Base-by-base conservation (phyloP, 2,329 filamentous ascomycete genomes). In the Neocucurbitaria cava region DNA sequence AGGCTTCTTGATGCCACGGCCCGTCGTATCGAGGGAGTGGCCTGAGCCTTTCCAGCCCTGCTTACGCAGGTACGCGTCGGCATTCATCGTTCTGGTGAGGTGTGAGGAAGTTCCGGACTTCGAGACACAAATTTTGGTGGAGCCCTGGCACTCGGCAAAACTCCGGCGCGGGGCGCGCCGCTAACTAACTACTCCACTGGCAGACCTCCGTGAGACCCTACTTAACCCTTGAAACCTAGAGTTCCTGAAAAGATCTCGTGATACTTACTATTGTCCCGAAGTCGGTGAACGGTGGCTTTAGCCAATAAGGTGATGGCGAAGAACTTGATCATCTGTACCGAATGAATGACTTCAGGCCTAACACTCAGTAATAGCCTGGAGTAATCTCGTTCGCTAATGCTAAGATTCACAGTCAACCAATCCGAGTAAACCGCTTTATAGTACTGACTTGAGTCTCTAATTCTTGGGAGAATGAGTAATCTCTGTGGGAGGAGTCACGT, bases 11-110 rank as follows among this genome's bases (percentile, higher is more conserved):
- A 98, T 87, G 39, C 94, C 94, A 58, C 88, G 88, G 46, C 83
- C 82, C 73, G 89, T 87, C 17, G 82, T 87, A 57, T 96, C 92
- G 23, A 98, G 88, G 1, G 92, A 91, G 77, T 96, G 91, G 60
- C 94, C 94, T 33, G 87, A 85, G 63, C 94, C 94, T 54, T 89
- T 87, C 94, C 94, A 98, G 74, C 94, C 94, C 76, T 96, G 92
- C 65, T 87, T 85, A 64, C 88, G 87, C 65, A 98, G 87, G 67
- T 95, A 89, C 67, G 89, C 89, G 74, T 90, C 84, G 50, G 93
- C 90, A 77, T 98, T 85, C 93, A 98, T 97, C 26, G 52, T 42
- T 43, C 38, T 36, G 18, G 52, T 41, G 51, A 46, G 35, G 31
- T 23, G 43, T 28, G 45, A 47, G 33, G 18, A 13, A 45, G 35